Evolutionary conservation across 2,329 filamentous ascomycete species (phyloP).

Genomic region (Colletotrichum cordylinicola): DNA sequence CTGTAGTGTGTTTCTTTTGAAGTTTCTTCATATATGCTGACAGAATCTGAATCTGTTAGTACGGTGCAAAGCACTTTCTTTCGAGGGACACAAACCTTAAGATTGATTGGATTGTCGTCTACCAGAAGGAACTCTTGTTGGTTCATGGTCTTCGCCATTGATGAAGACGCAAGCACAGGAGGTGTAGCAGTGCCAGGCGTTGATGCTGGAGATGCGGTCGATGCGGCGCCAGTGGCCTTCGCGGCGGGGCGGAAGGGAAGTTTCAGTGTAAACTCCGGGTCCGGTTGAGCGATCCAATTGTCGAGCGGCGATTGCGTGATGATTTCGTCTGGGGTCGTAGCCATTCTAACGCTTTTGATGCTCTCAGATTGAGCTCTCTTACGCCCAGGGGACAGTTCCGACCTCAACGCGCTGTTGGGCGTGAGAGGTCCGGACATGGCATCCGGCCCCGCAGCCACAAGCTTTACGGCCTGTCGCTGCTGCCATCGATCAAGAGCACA

Average conservation of each 20-base stretch:
- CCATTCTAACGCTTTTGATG: background rate
- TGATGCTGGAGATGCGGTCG: background rate
- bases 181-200: background rate
- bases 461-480: background rate
- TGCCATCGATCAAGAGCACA: slow-evolving; percentile 22
- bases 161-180: background rate
- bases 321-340: background rate
- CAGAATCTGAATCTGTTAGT: slow-evolving; percentile 31
- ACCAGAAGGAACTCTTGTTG: slow-evolving; percentile 33
- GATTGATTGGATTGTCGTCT: slow-evolving; percentile 41
- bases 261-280: slow-evolving; percentile 10
- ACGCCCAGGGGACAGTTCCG: background rate
- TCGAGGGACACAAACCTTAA: slow-evolving; percentile 24
- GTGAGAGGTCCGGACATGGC: background rate
- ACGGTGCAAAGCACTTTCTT: too few species aligned
- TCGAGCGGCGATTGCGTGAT: background rate
- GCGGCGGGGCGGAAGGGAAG: slow-evolving; percentile 10
- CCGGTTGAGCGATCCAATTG: background rate
- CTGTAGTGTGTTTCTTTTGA: slow-evolving; percentile 40
- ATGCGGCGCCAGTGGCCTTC: background rate
- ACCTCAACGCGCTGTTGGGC: background rate
- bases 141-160: background rate
- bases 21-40: slow-evolving; percentile 41
- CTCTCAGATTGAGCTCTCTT: slow-evolving; percentile 14
- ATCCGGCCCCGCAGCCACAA: background rate